Evolutionary conservation across 441 rosid species (phyloP), one percentile per base, ranked within the genome.

Genomic region (Eruca vesicaria): DNA sequence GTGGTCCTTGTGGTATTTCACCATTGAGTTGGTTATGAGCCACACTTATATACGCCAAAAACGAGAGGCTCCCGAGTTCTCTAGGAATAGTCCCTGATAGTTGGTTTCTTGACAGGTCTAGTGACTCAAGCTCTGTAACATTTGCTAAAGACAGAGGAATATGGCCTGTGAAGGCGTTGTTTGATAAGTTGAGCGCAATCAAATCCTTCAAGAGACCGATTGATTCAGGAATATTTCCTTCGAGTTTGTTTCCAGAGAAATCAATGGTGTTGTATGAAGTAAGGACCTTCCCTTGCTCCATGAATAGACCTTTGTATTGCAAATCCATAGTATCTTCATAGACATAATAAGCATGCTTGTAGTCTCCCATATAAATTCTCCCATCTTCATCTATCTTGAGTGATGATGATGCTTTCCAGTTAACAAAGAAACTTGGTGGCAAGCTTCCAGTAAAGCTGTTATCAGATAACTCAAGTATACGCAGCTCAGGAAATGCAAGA

Each of bases 391-490:
- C 18, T 26, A 15, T 45, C 26, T 41, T 15, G 15, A 3, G 26
- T 23, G 26, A 6, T 16, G 12, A 18, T 85, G 88, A 78, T 2
- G 87, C 86, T 29, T n/a, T 21, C 90, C 90, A 86, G 0, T 59
- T 79, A 2, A 1, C 0, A 1, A 90, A 78, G 72, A 67, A 66
- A 16, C 3, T 5, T 2, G 19, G 2, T 11, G 73, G 11, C 16
- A 78, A 52, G 4, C 26, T 60, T 45, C 71, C 78, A 0, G 21
- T 59, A 11, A 72, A 58, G 0, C 16, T 36, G 50, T 78, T 78
- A 18, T 59, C 2, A 0, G 84, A 82, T 73, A 90, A 21, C 32
- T 93, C 97, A 0, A 93, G 74, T 43, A 93, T 86, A 7, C 82
- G 90, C 74, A 89, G 93, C 82, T 1, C 52, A 1, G 72, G 68